A percentile compares a stretch with the other conserved stretches of the same genome.
Conservation (phyloP, 2,329 filamentous ascomycete species). For the Monosporascus sp. region DNA sequence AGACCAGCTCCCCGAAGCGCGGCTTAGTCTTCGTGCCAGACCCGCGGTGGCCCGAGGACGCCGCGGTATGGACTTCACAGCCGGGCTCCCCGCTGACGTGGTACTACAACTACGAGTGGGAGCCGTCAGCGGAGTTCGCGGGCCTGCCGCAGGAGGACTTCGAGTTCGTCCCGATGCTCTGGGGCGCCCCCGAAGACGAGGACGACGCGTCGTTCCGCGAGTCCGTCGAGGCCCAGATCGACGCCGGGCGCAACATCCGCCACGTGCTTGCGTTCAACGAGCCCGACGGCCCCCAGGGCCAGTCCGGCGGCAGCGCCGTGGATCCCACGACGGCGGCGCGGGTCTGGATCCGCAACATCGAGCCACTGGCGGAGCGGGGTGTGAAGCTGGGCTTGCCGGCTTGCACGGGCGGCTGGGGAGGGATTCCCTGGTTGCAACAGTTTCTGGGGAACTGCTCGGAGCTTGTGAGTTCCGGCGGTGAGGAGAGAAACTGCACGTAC, state of each 20-base stretch:
- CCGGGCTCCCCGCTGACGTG: conserved; percentile 59
- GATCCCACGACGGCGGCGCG: conserved; percentile 55
- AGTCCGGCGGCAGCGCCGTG: conserved; percentile 58
- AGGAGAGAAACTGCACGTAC: conserved; percentile 49
- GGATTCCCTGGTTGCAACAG: conserved; percentile 61
- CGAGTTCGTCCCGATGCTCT: conserved; percentile 78
- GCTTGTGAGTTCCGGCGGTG: conserved; percentile 41
- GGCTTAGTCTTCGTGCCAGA: conserved; percentile 66
- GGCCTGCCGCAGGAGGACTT: conserved; percentile 48
- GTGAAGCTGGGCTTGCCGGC: conserved; percentile 66
- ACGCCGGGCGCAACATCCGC: conserved; percentile 50
- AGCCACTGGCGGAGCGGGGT: conserved; percentile 59
- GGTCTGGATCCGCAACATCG: conserved; percentile 66
- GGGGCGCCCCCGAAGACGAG: conserved; percentile 48
- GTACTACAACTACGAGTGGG: conserved; percentile 75
- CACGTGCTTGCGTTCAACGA: conserved; percentile 77
- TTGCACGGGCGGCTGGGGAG: conserved; percentile 55
- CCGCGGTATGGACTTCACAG: conserved; percentile 54
- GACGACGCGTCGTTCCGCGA: conserved; percentile 54
- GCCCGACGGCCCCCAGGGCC: conserved; percentile 51
- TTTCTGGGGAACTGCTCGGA: conserved; percentile 61
- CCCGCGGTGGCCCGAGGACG: conserved; percentile 49
- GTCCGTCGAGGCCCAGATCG: conserved; percentile 50
- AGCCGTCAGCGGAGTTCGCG: conserved; percentile 48
- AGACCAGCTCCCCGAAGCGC: conserved; percentile 48